These are phyloP conservation scores for Aureobasidium mangrovei DNA, from an alignment of 2,329 filamentous ascomycete species.

Conservation along the genomic window DNA sequence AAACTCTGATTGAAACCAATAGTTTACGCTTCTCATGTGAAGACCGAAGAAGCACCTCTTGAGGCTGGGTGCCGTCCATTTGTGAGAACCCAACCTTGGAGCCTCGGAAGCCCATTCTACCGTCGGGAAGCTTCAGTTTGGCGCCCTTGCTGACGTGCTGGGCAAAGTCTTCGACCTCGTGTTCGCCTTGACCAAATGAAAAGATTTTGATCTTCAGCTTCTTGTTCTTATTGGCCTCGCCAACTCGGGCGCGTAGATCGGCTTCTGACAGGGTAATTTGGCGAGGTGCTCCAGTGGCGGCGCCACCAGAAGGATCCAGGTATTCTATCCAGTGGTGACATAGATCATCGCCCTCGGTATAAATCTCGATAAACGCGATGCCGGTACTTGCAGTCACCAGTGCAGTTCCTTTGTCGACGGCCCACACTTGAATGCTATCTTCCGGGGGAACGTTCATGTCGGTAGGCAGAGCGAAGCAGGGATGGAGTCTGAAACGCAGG, in stretches of 20 bases:
- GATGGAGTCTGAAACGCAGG: conserved; percentile 81
- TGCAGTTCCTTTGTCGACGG: conserved; percentile 67
- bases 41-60: conserved; percentile 68
- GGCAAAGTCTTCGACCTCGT: conserved; percentile 69
- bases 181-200: conserved; percentile 63
- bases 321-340: conserved; percentile 81
- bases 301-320: conserved; percentile 50
- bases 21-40: conserved; percentile 61
- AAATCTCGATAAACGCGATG: conserved; percentile 78
- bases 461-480: conserved; percentile 75
- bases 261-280: conserved; percentile 67
- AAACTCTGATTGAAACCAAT: conserved; percentile 65
- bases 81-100: conserved; percentile 64
- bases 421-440: conserved; percentile 75
- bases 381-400: conserved; percentile 72
- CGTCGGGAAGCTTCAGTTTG: conserved; percentile 64
- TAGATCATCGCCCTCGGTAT: conserved; percentile 66
- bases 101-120: conserved; percentile 66
- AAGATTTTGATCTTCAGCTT: conserved; percentile 62
- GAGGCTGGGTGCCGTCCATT: conserved; percentile 58
- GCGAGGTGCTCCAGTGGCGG: conserved; percentile 50
- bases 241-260: conserved; percentile 62
- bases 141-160: conserved; percentile 61
- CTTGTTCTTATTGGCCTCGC: conserved; percentile 63
- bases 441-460: conserved; percentile 57